Evolutionary conservation across 2,329 filamentous ascomycete genomes (phyloP), one percentile per base, ranked within the genome.

Genomic region (Arthrobotrys musiformis): DNA sequence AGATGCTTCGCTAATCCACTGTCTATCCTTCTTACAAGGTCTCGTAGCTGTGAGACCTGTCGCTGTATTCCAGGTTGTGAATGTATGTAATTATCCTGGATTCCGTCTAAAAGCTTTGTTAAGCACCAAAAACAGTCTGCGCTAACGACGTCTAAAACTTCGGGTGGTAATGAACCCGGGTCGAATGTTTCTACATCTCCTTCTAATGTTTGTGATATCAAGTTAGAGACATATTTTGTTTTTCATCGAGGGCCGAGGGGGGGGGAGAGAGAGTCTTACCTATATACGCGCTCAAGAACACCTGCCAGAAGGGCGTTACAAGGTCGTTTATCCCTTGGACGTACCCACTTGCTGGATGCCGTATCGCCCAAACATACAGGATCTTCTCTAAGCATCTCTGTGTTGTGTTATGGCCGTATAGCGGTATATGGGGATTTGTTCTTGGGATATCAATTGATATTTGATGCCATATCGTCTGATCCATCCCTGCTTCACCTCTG

Each of bases 301-400:
- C 94, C 84, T 99, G 94, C 92, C 93, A 99, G 82, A 99, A 98
- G 0, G 95, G 95, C 8, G 94, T 97, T 11, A 97, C 95, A 30
- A 99, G 88, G 82, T 99, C 95, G 83, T 99, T 99, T 84, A 99
- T 99, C 37, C 95, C 95, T 85, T 99, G 95, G 0, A 99, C 95
- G 82, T 99, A 99, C 62, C 95, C 95, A 82, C 93, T 97, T 4
- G 96, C 96, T 0, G 95, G 95, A 85, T 99, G 95, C 61, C 96
- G 90, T 80, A 99, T 97, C 1, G 95, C 95, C 95, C 95, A 99
- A 1, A 99, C 89, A 82, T 99, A 99, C 19, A 99, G 85, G 80
- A 99, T 98, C 58, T 94, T 90, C 84, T 99, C 96, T 13, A 99
- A 85, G 0, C 93, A 97, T 67, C 94, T 87, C 83, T 99, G 95